Evolutionary conservation across 2,329 filamentous ascomycete genomes (phyloP).

Genomic region (Botrytis porri): DNA sequence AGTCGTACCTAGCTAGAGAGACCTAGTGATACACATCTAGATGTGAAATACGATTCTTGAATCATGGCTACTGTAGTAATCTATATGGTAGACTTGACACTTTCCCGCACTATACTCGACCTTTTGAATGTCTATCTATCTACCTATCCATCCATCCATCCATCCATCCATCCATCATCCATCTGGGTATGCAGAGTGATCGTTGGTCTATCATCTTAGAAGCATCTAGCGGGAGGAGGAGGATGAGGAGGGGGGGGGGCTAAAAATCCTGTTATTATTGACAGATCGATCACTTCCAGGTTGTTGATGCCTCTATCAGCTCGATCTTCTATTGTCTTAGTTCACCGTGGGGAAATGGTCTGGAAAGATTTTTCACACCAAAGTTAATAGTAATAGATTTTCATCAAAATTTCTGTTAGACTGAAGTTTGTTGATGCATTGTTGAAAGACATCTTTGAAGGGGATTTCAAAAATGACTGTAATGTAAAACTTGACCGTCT

Average conservation of each 20-base stretch:
- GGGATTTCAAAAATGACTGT: not conserved
- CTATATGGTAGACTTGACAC: not conserved
- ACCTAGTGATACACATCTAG: not conserved
- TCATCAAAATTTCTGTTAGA: not conserved
- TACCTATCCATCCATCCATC: too few relatives aligned
- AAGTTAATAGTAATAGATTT: not conserved
- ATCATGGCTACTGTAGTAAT: not conserved
- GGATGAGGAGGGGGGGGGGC: too few relatives aligned
- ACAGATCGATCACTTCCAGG: not conserved
- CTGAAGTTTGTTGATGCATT: not conserved
- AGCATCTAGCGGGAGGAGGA: not conserved
- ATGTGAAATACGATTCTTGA: not conserved
- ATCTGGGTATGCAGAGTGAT: not conserved
- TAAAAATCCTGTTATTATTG: too few relatives aligned
- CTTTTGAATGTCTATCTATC: not conserved
- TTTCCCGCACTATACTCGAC: not conserved
- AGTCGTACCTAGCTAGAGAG: not conserved
- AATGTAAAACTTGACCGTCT: not conserved
- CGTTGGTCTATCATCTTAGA: not conserved
- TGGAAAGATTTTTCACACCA: not conserved
- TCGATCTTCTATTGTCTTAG: not conserved
- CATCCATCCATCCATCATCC: too few relatives aligned
- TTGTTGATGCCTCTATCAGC: not conserved
- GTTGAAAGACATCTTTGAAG: not conserved
- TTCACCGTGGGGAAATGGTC: not conserved